Conservation (phyloP, 768 basidiomycete species). For the Boletales sp. region DNA sequence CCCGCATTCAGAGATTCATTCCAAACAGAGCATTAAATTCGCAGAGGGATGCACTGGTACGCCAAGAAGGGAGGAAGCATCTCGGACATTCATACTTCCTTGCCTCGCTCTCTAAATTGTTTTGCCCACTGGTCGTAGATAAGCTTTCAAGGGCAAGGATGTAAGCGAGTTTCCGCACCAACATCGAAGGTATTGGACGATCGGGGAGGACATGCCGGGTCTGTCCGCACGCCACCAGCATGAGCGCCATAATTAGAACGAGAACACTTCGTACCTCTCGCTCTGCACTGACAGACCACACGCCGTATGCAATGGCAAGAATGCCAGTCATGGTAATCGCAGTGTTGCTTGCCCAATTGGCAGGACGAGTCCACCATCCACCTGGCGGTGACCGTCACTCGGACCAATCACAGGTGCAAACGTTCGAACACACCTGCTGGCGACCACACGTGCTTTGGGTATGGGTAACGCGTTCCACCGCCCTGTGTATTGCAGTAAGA, state of each 20-base stretch:
- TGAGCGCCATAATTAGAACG: constrained; percentile 4
- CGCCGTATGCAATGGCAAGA: constrained; percentile 55
- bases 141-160: constrained; percentile 2
- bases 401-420: not conserved
- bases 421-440: constrained; percentile 62
- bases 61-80: not conserved
- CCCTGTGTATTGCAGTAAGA: constrained; percentile 44
- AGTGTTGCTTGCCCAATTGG: constrained; percentile 88
- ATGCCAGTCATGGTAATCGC: constrained; percentile 69
- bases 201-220: constrained; percentile 55
- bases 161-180: constrained; percentile 42
- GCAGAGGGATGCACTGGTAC: not conserved
- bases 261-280: constrained; percentile 55
- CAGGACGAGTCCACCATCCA: constrained; percentile 93
- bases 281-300: constrained; percentile 72
- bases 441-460: constrained; percentile 93
- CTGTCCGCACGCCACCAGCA: constrained; percentile 33
- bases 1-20: not conserved
- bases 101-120: constrained; percentile 38
- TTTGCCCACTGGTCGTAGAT: constrained; percentile 43
- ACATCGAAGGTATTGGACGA: constrained; percentile 75
- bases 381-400: constrained; percentile 41
- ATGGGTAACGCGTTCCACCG: constrained; percentile 85
- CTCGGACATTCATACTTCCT: constrained; percentile 9
- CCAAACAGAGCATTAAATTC: not conserved